Base-by-base conservation (phyloP, 148 eudicot genomes). In the Vaccinium macrocarpon region DNA sequence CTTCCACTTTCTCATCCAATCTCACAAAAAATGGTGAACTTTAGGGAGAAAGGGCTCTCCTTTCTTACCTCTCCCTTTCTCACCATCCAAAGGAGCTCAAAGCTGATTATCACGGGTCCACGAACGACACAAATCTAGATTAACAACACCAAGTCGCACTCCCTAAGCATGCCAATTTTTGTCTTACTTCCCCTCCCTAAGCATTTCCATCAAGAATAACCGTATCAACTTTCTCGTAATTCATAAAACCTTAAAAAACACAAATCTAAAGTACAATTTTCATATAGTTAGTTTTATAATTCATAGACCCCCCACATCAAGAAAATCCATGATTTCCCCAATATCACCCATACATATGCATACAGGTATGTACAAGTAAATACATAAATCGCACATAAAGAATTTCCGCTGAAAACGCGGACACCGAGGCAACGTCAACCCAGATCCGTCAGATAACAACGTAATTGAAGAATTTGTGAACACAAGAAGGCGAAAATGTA, bases 391-490 rank as follows among this genome's bases (percentile, higher is more conserved):
- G 10, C 0, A 5, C 9, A 12, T 8, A 32, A 68, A 15, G 21
- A 16, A 50, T 48, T 82, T 25, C 46, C 5, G 12, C 48, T 68
- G 83, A 15, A 21, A 82, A 68, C 59, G 16, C 27, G 19, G 1
- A 80, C 1, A n/a, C 82, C 51, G 16, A 19, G 32, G 48, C 21
- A 80, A 55, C 46, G 64, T 2, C 50, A 51, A 64, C 56, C 66
- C 78, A 86, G 85, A 86, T 86, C 85, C 62, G 79, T 61, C 64
- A 27, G 46, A 27, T 19, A 79, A 25, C 14, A 84, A 19, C 13
- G 12, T 27, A 80, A 83, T 51, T 25, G 29, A 83, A 57, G 76
- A 46, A 27, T 29, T 50, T 16, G 29, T n/a, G 5, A 70, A 13
- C 27, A 27, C 18, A 14, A 73, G 2, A 25, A 48, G 9, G 11